Evolutionary conservation across 2,329 filamentous ascomycete species (phyloP).

Genomic region (Ascosphaera aggregata): DNA sequence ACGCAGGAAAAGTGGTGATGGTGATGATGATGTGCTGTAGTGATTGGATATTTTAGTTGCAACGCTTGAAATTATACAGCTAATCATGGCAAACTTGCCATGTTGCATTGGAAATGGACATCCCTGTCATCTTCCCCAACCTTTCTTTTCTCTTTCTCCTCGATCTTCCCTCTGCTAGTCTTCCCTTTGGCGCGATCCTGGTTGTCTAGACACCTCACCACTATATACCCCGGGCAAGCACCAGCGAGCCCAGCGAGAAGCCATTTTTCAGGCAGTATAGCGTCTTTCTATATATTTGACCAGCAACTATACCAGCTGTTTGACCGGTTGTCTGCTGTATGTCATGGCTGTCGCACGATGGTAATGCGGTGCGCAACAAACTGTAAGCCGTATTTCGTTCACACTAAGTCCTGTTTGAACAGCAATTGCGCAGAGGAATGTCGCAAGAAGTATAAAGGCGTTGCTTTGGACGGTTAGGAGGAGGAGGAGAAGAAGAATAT

Average conservation of each 20-base stretch:
- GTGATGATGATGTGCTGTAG: too few species aligned
- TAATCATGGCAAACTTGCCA: too few species aligned
- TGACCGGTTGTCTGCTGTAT: slow-evolving; percentile 26
- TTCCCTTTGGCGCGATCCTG: slow-evolving; percentile 19
- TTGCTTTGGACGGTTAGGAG: slow-evolving; percentile 24
- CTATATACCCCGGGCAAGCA: slow-evolving; percentile 14
- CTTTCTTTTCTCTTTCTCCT: slow-evolving; percentile 20
- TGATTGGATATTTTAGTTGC: too few species aligned
- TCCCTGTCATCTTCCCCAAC: slow-evolving; percentile 25
- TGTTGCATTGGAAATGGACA: slow-evolving; percentile 26
- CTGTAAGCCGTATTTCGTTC: slow-evolving; percentile 25
- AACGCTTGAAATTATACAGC: too few species aligned
- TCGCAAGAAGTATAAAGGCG: slow-evolving; percentile 27
- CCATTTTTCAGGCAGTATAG: slow-evolving; percentile 16
- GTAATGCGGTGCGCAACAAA: slow-evolving; percentile 25
- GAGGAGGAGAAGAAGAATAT: slow-evolving; percentile 23
- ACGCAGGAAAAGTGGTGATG: too few species aligned
- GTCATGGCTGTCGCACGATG: slow-evolving; percentile 25
- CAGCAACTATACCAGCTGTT: slow-evolving; percentile 24
- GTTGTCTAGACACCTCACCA: slow-evolving; percentile 21
- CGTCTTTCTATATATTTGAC: slow-evolving; percentile 20
- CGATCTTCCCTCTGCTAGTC: slow-evolving; percentile 16
- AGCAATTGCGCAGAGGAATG: slow-evolving; percentile 24
- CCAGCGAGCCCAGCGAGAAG: slow-evolving; percentile 16
- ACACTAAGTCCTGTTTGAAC: slow-evolving; percentile 26